Conservation (phyloP, 2,329 filamentous ascomycete species). For the Arthroderma sp. region DNA sequence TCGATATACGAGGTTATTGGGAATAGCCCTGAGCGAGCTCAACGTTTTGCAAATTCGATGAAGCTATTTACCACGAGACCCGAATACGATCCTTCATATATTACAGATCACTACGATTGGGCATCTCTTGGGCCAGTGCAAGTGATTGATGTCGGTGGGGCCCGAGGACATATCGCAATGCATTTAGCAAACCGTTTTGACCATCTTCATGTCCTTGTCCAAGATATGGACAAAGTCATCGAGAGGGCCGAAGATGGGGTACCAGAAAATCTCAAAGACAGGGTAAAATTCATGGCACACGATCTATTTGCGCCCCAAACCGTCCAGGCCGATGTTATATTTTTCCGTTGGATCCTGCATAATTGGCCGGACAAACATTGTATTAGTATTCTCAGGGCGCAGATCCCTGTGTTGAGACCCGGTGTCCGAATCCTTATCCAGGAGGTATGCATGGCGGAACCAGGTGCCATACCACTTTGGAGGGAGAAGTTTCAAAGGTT, state of each 20-base stretch:
- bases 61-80: not conserved
- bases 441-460: constrained; percentile 14
- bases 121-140: constrained; percentile 5
- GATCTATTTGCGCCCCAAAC: constrained; percentile 48
- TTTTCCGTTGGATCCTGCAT: constrained; percentile 48
- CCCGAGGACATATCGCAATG: constrained; percentile 5
- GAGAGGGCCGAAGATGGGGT: constrained; percentile 2
- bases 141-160: constrained; percentile 12
- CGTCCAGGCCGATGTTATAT: constrained; percentile 44
- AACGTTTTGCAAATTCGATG: constrained; percentile 3
- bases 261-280: constrained; percentile 7
- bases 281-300: constrained; percentile 33
- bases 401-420: constrained; percentile 44
- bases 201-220: constrained; percentile 14
- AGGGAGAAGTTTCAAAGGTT: too few relatives aligned
- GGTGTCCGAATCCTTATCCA: constrained; percentile 36
- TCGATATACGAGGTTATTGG: constrained; percentile 7
- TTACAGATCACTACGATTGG: constrained; percentile 7
- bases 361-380: constrained; percentile 46
- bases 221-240: constrained; percentile 10
- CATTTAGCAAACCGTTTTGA: constrained; percentile 10
- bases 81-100: not conserved
- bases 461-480: not conserved
- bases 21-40: constrained; percentile 6
- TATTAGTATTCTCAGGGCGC: constrained; percentile 35